Evolutionary conservation across 192 early-diverging fungal species (phyloP).

Genomic region (Umbelopsis isabellina): DNA sequence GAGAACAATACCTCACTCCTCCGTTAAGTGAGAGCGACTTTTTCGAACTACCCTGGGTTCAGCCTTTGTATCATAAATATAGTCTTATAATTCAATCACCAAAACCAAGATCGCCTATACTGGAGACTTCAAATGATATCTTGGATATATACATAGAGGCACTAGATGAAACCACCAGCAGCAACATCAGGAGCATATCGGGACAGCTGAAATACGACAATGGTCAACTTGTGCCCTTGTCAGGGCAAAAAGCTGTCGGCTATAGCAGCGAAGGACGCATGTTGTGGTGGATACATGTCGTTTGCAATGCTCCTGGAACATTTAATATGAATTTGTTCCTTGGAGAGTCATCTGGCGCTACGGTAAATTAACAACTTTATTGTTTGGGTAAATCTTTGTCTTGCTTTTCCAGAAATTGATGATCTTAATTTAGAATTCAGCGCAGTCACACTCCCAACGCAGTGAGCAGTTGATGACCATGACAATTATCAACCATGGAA

Average conservation of each 20-base stretch:
- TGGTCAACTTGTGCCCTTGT: background rate
- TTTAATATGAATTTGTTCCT: background rate
- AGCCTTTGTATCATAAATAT: conserved; percentile 25
- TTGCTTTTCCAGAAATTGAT: too few relatives aligned
- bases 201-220: background rate
- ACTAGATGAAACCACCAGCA: background rate
- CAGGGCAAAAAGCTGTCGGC: background rate
- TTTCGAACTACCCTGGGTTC: conserved; percentile 44
- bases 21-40: conserved; percentile 49
- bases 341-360: background rate
- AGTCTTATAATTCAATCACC: background rate
- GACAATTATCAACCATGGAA: conserved; percentile 4
- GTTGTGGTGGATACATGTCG: conserved; percentile 22
- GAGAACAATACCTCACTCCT: conserved; percentile 52
- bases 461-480: background rate
- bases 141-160: conserved; percentile 23
- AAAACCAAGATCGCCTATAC: conserved; percentile 1
- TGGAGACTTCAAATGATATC: conserved; percentile 8
- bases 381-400: too few relatives aligned
- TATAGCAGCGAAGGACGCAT: background rate
- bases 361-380: background rate
- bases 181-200: background rate
- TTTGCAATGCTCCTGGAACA: background rate
- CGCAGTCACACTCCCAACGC: background rate
- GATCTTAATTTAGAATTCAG: background rate